Conservation (phyloP, 2,329 filamentous ascomycete genomes). For the Diplodia seriata region DNA sequence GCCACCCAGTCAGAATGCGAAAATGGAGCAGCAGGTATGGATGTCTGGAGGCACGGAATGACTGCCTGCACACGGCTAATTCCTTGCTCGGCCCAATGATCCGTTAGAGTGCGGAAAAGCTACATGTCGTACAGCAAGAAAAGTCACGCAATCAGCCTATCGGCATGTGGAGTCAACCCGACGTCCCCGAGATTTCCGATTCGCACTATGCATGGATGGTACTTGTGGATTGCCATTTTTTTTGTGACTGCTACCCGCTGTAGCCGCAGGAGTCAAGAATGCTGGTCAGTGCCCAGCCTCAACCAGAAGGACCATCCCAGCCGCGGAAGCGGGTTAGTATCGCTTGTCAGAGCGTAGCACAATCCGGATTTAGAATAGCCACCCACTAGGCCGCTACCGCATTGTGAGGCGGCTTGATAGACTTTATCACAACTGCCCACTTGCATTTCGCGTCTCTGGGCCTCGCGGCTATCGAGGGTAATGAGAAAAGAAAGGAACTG, state of each 20-base stretch:
- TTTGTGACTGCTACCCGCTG: not conserved
- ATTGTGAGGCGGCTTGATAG: not conserved
- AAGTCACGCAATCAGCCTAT: slow-evolving; percentile 22
- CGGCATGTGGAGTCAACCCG: slow-evolving; percentile 11
- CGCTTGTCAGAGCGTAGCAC: slow-evolving; percentile 1
- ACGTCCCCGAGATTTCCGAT: slow-evolving; percentile 21
- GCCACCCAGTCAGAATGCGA: not conserved
- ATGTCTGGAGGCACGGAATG: too few species aligned
- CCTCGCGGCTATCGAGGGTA: slow-evolving; percentile 6
- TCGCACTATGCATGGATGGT: slow-evolving; percentile 14
- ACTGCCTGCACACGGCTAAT: not conserved
- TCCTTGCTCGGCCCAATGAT: not conserved
- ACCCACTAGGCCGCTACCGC: not conserved
- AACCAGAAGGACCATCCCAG: not conserved
- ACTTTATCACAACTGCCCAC: not conserved
- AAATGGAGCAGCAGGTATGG: not conserved
- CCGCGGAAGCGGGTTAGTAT: slow-evolving; percentile 19
- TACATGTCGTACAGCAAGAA: slow-evolving; percentile 18
- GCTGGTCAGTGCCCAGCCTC: not conserved
- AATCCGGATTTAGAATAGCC: not conserved
- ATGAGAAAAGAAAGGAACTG: not conserved
- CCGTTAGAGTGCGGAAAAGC: slow-evolving; percentile 9
- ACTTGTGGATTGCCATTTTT: not conserved
- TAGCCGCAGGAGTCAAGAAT: not conserved
- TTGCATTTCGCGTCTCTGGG: not conserved